phyloP scores from a whole-genome alignment of 1,284 basidiomycete species.

The Rhodotorula mucilaginosa region DNA sequence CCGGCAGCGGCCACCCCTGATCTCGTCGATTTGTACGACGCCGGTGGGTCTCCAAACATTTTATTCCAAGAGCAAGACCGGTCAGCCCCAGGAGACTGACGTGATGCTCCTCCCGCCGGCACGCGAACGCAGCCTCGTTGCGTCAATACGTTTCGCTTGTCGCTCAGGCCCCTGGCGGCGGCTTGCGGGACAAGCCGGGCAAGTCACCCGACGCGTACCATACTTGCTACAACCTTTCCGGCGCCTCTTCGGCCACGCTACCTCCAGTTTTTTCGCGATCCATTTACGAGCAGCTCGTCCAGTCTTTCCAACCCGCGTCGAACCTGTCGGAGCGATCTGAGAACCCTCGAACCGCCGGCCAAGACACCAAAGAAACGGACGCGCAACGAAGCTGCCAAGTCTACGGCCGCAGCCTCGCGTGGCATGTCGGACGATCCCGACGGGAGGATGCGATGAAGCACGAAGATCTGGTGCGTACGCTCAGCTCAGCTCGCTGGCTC shows the following conservation, averaged over 20 bases:
- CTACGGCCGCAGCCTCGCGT: conserved; percentile 18
- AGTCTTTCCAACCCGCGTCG: conserved; percentile 53
- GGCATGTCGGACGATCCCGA: neutral
- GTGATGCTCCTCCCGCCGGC: neutral
- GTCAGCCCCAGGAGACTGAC: neutral
- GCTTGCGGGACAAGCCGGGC: conserved; percentile 89
- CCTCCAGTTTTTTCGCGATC: conserved; percentile 58
- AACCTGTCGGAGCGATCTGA: neutral
- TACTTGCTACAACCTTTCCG: conserved; percentile 83
- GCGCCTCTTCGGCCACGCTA: conserved; percentile 84
- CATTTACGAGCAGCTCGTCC: conserved; percentile 53
- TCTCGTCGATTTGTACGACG: conserved; percentile 49
- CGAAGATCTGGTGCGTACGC: conserved; percentile 18
- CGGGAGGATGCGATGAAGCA: conserved; percentile 18
- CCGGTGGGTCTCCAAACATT: conserved; percentile 44
- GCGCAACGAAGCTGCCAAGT: conserved; percentile 27
- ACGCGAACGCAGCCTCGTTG: conserved; percentile 57
- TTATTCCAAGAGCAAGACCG: neutral
- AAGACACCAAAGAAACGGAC: conserved; percentile 10
- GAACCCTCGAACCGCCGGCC: too few species aligned
- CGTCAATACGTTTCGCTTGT: conserved; percentile 86
- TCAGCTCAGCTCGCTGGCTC: neutral
- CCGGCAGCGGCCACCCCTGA: conserved; percentile 31
- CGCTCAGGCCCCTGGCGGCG: conserved; percentile 78
- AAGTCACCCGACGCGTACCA: conserved; percentile 90